Evolutionary conservation across 78 protist genomes (phyloP).

Genomic region (Speleostelium caveatum): DNA sequence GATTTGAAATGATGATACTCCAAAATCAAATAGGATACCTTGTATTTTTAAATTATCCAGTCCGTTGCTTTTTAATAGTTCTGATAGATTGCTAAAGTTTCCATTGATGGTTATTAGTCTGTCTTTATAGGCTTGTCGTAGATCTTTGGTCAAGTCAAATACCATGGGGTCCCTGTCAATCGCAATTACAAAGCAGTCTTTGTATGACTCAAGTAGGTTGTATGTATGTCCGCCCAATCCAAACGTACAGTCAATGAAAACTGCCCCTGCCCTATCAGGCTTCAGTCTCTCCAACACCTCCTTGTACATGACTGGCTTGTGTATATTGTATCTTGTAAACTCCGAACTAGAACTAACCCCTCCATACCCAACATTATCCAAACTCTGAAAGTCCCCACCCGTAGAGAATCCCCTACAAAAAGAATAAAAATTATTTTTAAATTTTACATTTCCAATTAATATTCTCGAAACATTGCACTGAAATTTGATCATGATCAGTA

Average conservation of each 20-base stretch:
- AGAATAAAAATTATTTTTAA: no score
- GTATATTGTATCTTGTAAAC: constrained; percentile 29
- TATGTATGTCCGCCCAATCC: constrained; percentile 68
- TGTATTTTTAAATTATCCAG: background rate
- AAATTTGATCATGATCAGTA: no score
- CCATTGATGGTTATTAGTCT: constrained; percentile 36
- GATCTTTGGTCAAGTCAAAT: constrained; percentile 37
- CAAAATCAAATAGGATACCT: constrained; percentile 65
- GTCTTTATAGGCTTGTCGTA: constrained; percentile 29
- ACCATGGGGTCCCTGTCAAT: constrained; percentile 62
- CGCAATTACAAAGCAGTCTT: constrained; percentile 57
- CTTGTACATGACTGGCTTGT: constrained; percentile 52
- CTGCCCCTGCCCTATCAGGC: background rate
- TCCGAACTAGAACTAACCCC: no score
- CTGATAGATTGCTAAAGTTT: constrained; percentile 7
- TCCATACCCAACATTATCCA: no score
- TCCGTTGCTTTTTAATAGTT: background rate
- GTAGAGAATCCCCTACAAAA: no score
- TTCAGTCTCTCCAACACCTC: constrained; percentile 29
- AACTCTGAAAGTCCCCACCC: no score
- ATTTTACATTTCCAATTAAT: no score
- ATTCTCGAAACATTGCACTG: no score
- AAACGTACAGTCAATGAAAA: constrained; percentile 50
- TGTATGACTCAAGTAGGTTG: constrained; percentile 9
- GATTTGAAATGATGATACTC: constrained; percentile 42